Evolutionary conservation across 257 asterid species (phyloP), one percentile per base, ranked within the genome.

Genomic region (Gentiana dahurica): DNA sequence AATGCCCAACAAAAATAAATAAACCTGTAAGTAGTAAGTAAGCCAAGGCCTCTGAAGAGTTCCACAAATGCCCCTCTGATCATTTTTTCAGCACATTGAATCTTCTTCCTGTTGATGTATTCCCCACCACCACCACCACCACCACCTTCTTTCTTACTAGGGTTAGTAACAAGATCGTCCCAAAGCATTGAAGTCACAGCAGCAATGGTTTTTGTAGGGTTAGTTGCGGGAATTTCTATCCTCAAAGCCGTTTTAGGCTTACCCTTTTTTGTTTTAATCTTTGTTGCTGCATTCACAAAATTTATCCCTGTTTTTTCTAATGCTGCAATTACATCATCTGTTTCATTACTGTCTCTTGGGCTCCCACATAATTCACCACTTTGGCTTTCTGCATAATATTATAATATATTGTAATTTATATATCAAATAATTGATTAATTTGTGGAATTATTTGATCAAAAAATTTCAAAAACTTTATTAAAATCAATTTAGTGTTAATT

Each of bases 21-120:
- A 24, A 24, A 83, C 98, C 97, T 92, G 89, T 78, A 92, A 32
- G 81, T 92, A 61, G 66, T 85, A 0, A 92, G 88, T 62, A 92
- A 72, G 50, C 94, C 89, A 53, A 92, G 95, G 64, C 97, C 99
- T 51, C 85, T 74, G 45, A 88, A 85, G 46, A 92, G 90, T 63
- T 92, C 99, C 49, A 92, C 94, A 83, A 83, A 88, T 37, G 91
- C 97, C 58, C 90, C 83, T 71, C 99, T 66, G 49, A 92, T 85
- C 99, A 85, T 88, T 73, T 92, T 92, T 49, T 88, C 94, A 38
- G 97, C 95, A 65, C 81, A 77, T 58, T 92, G 95, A 5, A 88
- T 80, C 70, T 92, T 85, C 76, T 76, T 81, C 10, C 83, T 61
- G 61, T 78, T 83, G 41, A 83, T 68, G 49, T 59, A 64, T 36